Base-by-base conservation (phyloP, 306 rosid species). In the Dryas octopetala region DNA sequence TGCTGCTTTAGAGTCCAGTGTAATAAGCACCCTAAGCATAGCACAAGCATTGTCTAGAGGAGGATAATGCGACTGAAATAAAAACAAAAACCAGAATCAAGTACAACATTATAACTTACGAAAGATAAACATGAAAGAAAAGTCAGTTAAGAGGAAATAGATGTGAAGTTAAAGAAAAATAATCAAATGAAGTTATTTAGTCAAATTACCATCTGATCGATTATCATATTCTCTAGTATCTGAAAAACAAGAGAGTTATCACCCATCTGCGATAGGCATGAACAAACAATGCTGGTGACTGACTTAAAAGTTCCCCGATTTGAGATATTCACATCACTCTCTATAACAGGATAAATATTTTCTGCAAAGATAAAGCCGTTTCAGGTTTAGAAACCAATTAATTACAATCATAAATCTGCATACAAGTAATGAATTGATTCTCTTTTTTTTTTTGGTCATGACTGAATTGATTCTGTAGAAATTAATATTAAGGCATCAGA, bases 41-140 rank as follows among this genome's bases (percentile, higher is more conserved):
- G 96, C 89, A 70, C 90, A 93, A 58, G 68, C 15, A 66, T 88
- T 93, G 76, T 86, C 91, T 64, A 93, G 49, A n/a, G 89, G 89
- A 61, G 87, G 91, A 77, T 78, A 87, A 74, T 70, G 76, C 41
- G 49, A 23, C 95, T 89, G 86, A 45, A 47, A 62, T 12, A 83
- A 59, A 80, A 76, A 59, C 3, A 50, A 76, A 81, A 41, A 68
- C 10, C 58, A 62, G 8, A 60, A 66, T 77, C 49, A 84, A 78
- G 67, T 51, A 54, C 51, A 72, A 52, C 45, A 19, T 23, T 58
- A 38, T 59, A 48, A 16, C 40, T 49, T 52, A 53, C 2, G 67
- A 46, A 53, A 6, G 74, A 54, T 66, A 0, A 51, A 60, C 14
- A 67, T 6, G 64, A 58, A 67, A 32, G 46, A 53, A 70, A 73